phyloP scores from a whole-genome alignment of 306 rosid species.

The Cucumis melo region DNA sequence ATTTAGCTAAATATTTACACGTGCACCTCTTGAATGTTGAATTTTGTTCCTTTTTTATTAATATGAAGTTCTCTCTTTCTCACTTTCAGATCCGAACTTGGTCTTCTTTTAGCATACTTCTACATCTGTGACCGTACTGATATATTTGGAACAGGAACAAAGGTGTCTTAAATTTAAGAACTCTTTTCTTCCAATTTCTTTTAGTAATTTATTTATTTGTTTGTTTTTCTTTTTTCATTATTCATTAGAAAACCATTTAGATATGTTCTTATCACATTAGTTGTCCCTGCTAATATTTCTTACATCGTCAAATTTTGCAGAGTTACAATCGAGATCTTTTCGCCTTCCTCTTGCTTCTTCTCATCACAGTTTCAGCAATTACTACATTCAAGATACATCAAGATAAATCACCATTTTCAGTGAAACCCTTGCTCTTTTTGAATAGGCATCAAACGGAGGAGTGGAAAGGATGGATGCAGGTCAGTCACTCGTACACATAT shows the following conservation, averaged over 20 bases:
- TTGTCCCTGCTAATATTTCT: not conserved
- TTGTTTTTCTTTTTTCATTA: not conserved
- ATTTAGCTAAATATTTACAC: not conserved
- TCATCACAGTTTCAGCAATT: conserved; percentile 76
- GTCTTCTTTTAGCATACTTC: conserved; percentile 58
- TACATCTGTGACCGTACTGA: conserved; percentile 83
- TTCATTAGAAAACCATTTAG: not conserved
- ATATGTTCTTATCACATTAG: not conserved
- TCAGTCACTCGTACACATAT: conserved; percentile 20
- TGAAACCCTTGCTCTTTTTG: conserved; percentile 75
- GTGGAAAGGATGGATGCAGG: conserved; percentile 99
- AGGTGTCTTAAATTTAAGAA: conserved; percentile 23
- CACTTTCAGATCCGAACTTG: conserved; percentile 61
- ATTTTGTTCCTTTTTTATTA: not conserved
- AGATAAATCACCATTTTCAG: conserved; percentile 77
- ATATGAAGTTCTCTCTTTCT: not conserved
- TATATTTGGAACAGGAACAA: conserved; percentile 58
- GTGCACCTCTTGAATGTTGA: not conserved
- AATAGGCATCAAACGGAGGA: conserved; percentile 99
- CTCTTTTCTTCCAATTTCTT: not conserved
- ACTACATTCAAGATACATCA: conserved; percentile 70
- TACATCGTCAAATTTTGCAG: conserved; percentile 40
- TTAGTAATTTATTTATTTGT: not conserved
- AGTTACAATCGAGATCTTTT: conserved; percentile 89
- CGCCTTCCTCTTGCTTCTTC: conserved; percentile 71